phyloP scores from a whole-genome alignment of 2,329 filamentous ascomycete genomes.

The Lecanosticta acicola region DNA sequence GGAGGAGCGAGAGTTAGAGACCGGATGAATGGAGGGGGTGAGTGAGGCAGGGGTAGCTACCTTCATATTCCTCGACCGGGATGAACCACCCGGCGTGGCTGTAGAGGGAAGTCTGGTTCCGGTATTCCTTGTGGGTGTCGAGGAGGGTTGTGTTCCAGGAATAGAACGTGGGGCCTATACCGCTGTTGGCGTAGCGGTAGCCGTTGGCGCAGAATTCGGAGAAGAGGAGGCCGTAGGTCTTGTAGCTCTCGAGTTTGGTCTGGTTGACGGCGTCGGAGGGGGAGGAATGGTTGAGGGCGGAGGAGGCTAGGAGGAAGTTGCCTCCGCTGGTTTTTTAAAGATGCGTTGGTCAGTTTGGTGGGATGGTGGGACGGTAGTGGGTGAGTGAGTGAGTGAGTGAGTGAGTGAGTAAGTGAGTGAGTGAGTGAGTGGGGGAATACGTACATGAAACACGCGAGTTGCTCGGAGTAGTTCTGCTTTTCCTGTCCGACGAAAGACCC shows the following conservation, averaged over 20 bases:
- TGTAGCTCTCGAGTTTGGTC: constrained; percentile 62
- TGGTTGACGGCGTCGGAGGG: too few species aligned
- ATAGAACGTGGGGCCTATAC: constrained; percentile 67
- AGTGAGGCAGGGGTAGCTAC: too few species aligned
- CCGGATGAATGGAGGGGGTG: too few species aligned
- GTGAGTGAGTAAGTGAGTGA: too few species aligned
- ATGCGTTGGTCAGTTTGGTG: too few species aligned
- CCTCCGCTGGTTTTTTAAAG: too few species aligned
- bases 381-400: too few species aligned
- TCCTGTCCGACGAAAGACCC: constrained; percentile 28
- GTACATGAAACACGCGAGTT: too few species aligned
- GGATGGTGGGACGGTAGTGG: too few species aligned
- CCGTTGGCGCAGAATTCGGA: constrained; percentile 70
- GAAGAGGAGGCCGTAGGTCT: constrained; percentile 67
- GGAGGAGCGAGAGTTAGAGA: constrained; percentile 20
- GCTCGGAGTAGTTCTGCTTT: constrained; percentile 17
- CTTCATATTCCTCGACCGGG: too few species aligned
- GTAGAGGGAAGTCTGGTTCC: constrained; percentile 54
- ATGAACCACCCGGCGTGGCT: constrained; percentile 60
- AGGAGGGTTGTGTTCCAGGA: constrained; percentile 35
- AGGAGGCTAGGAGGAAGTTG: constrained; percentile 76
- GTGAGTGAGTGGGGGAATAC: too few species aligned
- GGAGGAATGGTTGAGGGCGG: constrained; percentile 60
- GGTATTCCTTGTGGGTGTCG: background rate
- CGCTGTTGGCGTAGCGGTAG: constrained; percentile 61